phyloP scores from a whole-genome alignment of 2,329 filamentous ascomycete species.

The Ascochyta koolunga region DNA sequence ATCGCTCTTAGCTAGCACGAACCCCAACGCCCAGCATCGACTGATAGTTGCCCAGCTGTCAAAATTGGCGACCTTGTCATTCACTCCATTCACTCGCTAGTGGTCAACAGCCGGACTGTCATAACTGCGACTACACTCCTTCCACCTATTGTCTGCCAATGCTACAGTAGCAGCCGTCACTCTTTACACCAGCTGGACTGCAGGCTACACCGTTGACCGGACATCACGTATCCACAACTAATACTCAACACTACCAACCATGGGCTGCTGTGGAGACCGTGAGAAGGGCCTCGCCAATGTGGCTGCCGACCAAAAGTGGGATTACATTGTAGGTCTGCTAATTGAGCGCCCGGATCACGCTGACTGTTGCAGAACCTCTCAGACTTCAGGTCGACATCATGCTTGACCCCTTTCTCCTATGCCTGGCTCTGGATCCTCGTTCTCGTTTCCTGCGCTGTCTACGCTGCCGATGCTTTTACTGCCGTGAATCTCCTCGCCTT shows the following conservation, averaged over 20 bases:
- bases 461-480: conserved; percentile 89
- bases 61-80: conserved; percentile 35
- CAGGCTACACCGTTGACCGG: conserved; percentile 44
- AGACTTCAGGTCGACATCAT: conserved; percentile 86
- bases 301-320: conserved; percentile 70
- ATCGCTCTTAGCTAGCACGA: conserved; percentile 27
- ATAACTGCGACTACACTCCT: conserved; percentile 33
- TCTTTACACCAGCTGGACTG: conserved; percentile 49
- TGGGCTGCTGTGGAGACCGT: conserved; percentile 48
- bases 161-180: conserved; percentile 35
- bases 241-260: conserved; percentile 37
- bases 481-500: conserved; percentile 90
- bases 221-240: conserved; percentile 32
- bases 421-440: conserved; percentile 82
- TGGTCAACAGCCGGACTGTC: conserved; percentile 49
- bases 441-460: conserved; percentile 80
- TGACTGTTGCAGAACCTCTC: conserved; percentile 50
- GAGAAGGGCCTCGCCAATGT: conserved; percentile 46
- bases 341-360: conserved; percentile 2
- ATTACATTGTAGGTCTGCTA: conserved; percentile 75
- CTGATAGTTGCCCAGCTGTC: conserved; percentile 23
- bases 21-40: conserved; percentile 19
- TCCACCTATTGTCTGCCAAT: conserved; percentile 24
- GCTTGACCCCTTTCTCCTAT: conserved; percentile 79
- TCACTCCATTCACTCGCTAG: conserved; percentile 35